Conservation (phyloP, 2,329 filamentous ascomycete genomes). For the Penicillium corylophilum region DNA sequence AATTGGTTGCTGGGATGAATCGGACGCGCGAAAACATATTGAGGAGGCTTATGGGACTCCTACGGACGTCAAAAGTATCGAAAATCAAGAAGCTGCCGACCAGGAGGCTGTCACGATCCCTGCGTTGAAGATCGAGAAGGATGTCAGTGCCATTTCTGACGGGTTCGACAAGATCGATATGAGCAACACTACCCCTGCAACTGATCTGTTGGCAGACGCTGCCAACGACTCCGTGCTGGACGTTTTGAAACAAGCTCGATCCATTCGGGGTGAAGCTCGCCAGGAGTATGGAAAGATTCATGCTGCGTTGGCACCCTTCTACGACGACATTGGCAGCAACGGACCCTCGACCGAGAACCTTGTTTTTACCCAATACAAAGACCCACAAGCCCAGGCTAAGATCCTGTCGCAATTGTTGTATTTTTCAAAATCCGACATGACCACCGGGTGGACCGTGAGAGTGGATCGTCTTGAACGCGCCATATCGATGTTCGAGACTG, state of each 20-base stretch:
- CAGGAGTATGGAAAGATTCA: conserved; percentile 91
- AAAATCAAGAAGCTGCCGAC: conserved; percentile 27
- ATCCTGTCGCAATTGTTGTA: conserved; percentile 78
- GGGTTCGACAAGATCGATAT: conserved; percentile 79
- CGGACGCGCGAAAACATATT: conserved; percentile 75
- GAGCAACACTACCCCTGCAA: conserved; percentile 34
- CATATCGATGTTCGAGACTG: conserved; percentile 82
- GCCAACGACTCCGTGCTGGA: conserved; percentile 66
- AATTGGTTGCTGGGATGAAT: conserved; percentile 91
- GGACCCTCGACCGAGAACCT: conserved; percentile 73
- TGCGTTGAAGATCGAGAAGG: conserved; percentile 15
- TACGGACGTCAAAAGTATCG: conserved; percentile 26
- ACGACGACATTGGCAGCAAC: conserved; percentile 73
- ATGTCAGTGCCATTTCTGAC: conserved; percentile 52
- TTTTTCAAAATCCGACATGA: conserved; percentile 79
- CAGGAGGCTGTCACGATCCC: conserved; percentile 16
- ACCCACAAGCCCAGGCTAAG: conserved; percentile 85
- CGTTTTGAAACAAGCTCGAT: conserved; percentile 69
- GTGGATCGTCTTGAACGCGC: conserved; percentile 72
- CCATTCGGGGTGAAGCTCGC: conserved; percentile 78
- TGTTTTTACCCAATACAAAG: conserved; percentile 80
- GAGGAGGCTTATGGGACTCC: conserved; percentile 61
- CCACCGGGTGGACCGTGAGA: conserved; percentile 69
- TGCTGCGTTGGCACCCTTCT: conserved; percentile 83
- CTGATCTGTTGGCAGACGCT: conserved; percentile 35